Evolutionary conservation across 352 stramenopile genomes (phyloP).

Genomic region (Aphanomyces euteiches): DNA sequence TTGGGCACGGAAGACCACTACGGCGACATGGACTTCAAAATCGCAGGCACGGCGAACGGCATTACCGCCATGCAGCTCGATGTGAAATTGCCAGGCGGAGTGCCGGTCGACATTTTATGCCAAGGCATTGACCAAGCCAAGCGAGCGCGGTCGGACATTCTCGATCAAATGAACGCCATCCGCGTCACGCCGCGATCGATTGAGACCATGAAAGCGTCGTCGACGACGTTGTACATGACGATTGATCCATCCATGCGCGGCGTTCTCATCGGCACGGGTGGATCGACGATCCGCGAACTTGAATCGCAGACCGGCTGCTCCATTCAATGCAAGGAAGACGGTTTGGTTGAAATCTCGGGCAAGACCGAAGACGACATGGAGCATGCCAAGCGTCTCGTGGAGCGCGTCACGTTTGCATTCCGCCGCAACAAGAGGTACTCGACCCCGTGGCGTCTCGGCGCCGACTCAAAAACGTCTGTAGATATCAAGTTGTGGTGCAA

Average conservation of each 20-base stretch:
- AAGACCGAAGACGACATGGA: conserved; percentile 61
- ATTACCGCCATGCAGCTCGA: conserved; percentile 97
- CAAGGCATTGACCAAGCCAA: conserved; percentile 84
- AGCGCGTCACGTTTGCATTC: conserved; percentile 39
- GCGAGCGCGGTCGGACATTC: conserved; percentile 68
- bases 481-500: conserved; percentile 89
- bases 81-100: conserved; percentile 87
- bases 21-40: conserved; percentile 99
- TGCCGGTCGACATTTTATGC: conserved; percentile 79
- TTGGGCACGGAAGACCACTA: conserved; percentile 96
- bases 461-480: conserved; percentile 35
- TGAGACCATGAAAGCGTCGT: conserved; percentile 35
- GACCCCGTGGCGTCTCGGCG: background rate
- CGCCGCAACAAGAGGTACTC: conserved; percentile 29
- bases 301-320: conserved; percentile 57
- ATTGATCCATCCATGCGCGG: conserved; percentile 38
- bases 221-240: background rate
- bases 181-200: conserved; percentile 57
- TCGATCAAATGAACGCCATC: conserved; percentile 78
- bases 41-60: conserved; percentile 84
- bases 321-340: conserved; percentile 79
- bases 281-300: conserved; percentile 68
- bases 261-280: conserved; percentile 68
- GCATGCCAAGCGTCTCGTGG: conserved; percentile 70
- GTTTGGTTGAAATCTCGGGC: conserved; percentile 86